Conservation (phyloP, 139 green algal species). For the Coccomyxa sp. region DNA sequence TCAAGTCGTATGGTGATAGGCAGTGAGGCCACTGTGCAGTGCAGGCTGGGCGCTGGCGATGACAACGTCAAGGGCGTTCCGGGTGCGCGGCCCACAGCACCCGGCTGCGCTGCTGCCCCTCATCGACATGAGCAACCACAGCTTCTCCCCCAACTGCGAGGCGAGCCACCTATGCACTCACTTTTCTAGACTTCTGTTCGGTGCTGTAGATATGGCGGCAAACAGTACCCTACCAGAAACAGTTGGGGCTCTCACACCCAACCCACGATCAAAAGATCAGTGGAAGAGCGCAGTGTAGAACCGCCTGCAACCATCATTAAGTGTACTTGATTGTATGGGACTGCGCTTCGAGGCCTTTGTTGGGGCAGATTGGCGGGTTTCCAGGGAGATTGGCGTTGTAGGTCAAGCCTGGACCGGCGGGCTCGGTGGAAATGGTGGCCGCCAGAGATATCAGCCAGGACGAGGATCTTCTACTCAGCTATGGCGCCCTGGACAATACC, state of each 20-base stretch:
- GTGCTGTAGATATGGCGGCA: neutral
- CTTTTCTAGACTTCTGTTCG: neutral
- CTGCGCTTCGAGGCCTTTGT: too few relatives aligned
- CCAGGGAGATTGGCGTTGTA: neutral
- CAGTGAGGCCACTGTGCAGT: neutral
- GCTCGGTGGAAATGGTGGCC: constrained; percentile 4
- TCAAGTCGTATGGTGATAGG: neutral
- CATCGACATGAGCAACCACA: constrained; percentile 84
- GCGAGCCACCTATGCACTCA: too few relatives aligned
- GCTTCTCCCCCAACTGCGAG: constrained; percentile 49
- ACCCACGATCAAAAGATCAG: too few relatives aligned
- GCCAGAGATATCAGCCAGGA: constrained; percentile 22
- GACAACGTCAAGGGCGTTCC: constrained; percentile 71
- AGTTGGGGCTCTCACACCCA: neutral
- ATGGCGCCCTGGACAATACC: constrained; percentile 82
- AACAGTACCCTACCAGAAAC: neutral
- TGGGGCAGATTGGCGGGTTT: neutral
- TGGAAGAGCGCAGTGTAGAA: too few relatives aligned
- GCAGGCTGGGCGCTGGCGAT: constrained; percentile 70
- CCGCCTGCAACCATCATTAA: too few relatives aligned
- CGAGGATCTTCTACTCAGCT: constrained; percentile 67
- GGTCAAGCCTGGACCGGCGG: constrained; percentile 12
- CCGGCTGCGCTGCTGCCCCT: constrained; percentile 73
- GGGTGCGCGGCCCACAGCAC: constrained; percentile 44
- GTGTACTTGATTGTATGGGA: too few relatives aligned